Base-by-base conservation (phyloP, 768 basidiomycete genomes). In the Tylopilus intermedius region DNA sequence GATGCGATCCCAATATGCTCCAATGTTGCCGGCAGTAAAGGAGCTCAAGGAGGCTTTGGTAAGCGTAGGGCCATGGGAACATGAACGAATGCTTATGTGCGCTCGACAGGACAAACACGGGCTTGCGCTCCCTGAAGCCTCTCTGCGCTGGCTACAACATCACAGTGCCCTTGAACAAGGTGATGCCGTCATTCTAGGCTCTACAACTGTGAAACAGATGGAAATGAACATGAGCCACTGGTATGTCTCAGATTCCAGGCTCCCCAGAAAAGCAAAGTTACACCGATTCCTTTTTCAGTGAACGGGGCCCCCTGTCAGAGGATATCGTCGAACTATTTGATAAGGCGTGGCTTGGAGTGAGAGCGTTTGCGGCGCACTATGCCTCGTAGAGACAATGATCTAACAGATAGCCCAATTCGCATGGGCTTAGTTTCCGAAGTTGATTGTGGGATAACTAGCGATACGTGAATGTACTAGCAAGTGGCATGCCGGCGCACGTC, bases 161-260 rank as follows among this genome's bases (percentile, higher is more conserved):
- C 62, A 63, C 49, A 62, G 65, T 24, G 45, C 15, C 2, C 51
- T 58, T n/a, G 43, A 50, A 50, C 47, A 54, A 40, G 62, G 43
- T 5, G 61, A 71, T 56, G 60, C 53, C 38, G 62, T 75, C 58
- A 66, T 76, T 51, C 64, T 78, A 50, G 73, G 74, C 13, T 73
- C 73, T 9, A 58, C 65, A 45, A 66, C 62, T 5, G 55, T 64
- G 46, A 58, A 62, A 47, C 74, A 77, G 39, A 56, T 77, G 29
- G 72, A 73, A 62, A 58, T 55, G 37, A 58, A 58, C 45, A 48
- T 58, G 3, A 30, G 8, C 10, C 29, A 54, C 2, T 54, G 53
- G 58, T 58, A 52, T 51, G 58, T 62, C 49, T 56, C 51, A 47
- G 29, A 53, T 13, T 27, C 35, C 3, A 8, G 9, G 7, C 4